Evolutionary conservation across 1,284 basidiomycete genomes (phyloP), one percentile per base, ranked within the genome.

Genomic region (Ganoderma lucidum): DNA sequence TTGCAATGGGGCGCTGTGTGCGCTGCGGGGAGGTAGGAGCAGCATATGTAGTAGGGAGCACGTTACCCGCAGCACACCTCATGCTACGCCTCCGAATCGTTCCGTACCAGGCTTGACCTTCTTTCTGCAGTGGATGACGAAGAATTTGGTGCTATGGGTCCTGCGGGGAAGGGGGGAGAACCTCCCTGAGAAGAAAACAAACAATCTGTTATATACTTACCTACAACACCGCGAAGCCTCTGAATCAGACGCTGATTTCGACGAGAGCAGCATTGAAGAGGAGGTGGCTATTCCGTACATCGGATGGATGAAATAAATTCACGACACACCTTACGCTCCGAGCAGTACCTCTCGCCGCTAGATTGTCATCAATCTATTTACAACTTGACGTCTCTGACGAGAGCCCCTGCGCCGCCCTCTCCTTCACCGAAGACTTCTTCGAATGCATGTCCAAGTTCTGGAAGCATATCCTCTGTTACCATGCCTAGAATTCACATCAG

Each of bases 391-490:
- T 66, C 44, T 15, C 60, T n/a, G 58, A 39, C 48, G 12, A 62
- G 23, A 15, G 68, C 69, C 14, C 77, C 76, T 72, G 76, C 76
- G 14, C 77, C 77, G 66, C 77, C 76, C 75, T 86, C 84, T 5
- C 78, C 74, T 19, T 85, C 83, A 4, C 89, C 91, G 80, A 96
- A 96, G 9, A 91, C 79, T 71, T 94, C 90, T 61, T 83, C 83
- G 77, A 96, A 96, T 0, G 94, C 89, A 48, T 83, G 84, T 1
- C 92, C 91, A 56, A 96, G 86, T 75, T 95, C 88, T 6, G 88
- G 86, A 53, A 97, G 82, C 87, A 99, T 92, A 76, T 99, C 97
- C 75, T 96, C 87, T 0, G 97, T 97, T 53, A 98, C 90, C 75
- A 98, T 90, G 66, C 92, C 90, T 74, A 62, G 14, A 41, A 14